These are phyloP conservation scores for Populus tremula DNA, from an alignment of 345 rosid genomes.

Conservation along the genomic window DNA sequence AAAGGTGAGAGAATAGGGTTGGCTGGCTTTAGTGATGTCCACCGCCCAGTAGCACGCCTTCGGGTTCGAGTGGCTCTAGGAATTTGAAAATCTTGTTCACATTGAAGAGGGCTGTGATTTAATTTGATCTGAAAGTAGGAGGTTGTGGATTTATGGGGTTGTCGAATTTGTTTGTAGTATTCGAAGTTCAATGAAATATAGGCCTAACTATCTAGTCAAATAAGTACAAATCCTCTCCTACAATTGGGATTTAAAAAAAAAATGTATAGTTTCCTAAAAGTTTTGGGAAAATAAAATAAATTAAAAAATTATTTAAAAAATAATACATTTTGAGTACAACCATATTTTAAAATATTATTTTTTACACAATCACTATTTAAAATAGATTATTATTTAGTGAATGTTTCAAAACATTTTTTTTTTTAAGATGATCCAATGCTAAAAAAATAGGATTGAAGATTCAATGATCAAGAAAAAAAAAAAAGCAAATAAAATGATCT, in stretches of 20 bases:
- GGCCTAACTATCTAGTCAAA: background rate
- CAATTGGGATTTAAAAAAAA: too few species aligned
- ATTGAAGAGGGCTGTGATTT: background rate
- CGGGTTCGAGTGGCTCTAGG: background rate
- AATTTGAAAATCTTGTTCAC: background rate
- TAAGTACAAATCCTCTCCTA: background rate
- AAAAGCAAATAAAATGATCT: too few species aligned
- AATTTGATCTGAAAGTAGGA: too few species aligned
- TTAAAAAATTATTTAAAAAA: too few species aligned
- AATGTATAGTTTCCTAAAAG: too few species aligned
- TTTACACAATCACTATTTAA: fast-evolving
- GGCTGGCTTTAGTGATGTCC: background rate
- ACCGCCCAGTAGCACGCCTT: background rate
- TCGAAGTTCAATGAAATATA: background rate
- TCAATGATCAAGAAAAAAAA: too few species aligned
- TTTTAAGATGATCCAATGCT: too few species aligned
- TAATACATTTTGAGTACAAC: too few species aligned
- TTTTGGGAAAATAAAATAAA: too few species aligned
- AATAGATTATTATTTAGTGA: too few species aligned
- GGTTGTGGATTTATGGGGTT: background rate
- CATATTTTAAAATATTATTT: fast-evolving
- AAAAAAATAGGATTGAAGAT: too few species aligned
- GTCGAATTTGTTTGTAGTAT: background rate
- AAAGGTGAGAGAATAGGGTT: background rate
- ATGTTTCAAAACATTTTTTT: too few species aligned